phyloP scores from a whole-genome alignment of 176 grass and related monocot genomes.

The Carex littledalei region DNA sequence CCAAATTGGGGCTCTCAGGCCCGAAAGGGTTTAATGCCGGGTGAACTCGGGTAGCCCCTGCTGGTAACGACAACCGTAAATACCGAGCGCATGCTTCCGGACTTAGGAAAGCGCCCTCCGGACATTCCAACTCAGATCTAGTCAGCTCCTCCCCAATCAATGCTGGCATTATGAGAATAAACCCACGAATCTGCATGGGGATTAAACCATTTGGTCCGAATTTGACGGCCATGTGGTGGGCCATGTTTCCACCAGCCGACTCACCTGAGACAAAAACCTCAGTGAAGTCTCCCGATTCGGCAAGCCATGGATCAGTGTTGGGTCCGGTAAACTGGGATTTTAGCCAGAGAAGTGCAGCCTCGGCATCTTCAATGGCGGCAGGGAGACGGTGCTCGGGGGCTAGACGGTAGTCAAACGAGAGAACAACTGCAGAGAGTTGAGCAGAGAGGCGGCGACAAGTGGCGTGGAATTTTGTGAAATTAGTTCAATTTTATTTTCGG shows the following conservation, averaged over 20 bases:
- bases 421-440: slow-evolving; percentile 33
- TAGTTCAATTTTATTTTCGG: too few species aligned
- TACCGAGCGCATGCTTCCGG: slow-evolving; percentile 1
- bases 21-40: slow-evolving; percentile 29
- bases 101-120: slow-evolving; percentile 27
- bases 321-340: not conserved
- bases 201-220: slow-evolving; percentile 27
- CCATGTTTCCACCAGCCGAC: slow-evolving; percentile 37
- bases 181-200: slow-evolving; percentile 29
- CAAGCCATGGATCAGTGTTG: slow-evolving; percentile 28
- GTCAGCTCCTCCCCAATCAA: slow-evolving; percentile 26
- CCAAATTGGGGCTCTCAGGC: slow-evolving; percentile 20
- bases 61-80: slow-evolving; percentile 22
- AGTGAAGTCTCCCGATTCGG: slow-evolving; percentile 20
- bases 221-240: slow-evolving; percentile 38
- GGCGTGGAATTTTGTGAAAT: slow-evolving; percentile 12
- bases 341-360: slow-evolving; percentile 41
- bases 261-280: slow-evolving; percentile 32
- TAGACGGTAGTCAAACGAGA: slow-evolving; percentile 58
- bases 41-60: slow-evolving; percentile 26
- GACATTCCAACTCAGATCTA: slow-evolving; percentile 30
- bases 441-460: slow-evolving; percentile 41
- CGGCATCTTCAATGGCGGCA: slow-evolving; percentile 35
- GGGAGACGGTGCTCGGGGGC: slow-evolving; percentile 64
- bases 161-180: slow-evolving; percentile 40